Base-by-base conservation (phyloP, 495 filamentous ascomycete genomes). In the Annulohypoxylon bovei region DNA sequence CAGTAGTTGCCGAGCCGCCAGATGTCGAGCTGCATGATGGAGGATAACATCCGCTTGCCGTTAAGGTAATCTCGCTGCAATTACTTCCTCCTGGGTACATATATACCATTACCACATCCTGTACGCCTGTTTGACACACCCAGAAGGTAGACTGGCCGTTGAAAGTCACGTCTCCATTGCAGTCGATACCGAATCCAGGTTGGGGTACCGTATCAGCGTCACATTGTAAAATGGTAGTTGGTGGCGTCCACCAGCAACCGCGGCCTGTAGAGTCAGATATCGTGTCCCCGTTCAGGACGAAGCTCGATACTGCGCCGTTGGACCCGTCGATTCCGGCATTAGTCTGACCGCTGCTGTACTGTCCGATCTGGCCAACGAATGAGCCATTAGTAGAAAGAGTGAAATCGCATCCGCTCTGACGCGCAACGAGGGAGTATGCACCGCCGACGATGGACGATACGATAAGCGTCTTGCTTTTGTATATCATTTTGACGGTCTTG, bases 151-250 rank as follows among this genome's bases (percentile, higher is more conserved):
- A 70, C 65, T 75, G 80, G 28, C 81, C 83, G 23, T 82, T 72
- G 47, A 74, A 85, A 12, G 78, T 79, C 39, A 88, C 62, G 46
- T 79, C 70, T 12, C 85, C 86, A 65, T 84, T 75, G 23, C 82
- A 84, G 62, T 71, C 78, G 57, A 89, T 78, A 7, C 79, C 77
- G 76, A 88, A 89, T 33, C 84, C 84, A 6, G 77, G 37, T 44
- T 77, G 78, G 16, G 82, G 80, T 3, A 50, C 63, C 18, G 80
- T 81, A 65, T 86, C 87, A 22, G 76, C 63, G 63, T 91, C 89
- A 75, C 90, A 93, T 75, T 92, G 89, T 49, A 87, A 86, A 67
- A 92, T 88, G 12, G 84, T 85, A 4, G 86, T 88, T 2, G 84
- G 81, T 8, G 83, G 76, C 8, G 76, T 78, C 74, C 71, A 78